Percentiles rank a stretch among this genome's conserved stretches.
Evolutionary conservation across 1,284 basidiomycete species (phyloP).

Genomic region (Phaffia rhodozyma): DNA sequence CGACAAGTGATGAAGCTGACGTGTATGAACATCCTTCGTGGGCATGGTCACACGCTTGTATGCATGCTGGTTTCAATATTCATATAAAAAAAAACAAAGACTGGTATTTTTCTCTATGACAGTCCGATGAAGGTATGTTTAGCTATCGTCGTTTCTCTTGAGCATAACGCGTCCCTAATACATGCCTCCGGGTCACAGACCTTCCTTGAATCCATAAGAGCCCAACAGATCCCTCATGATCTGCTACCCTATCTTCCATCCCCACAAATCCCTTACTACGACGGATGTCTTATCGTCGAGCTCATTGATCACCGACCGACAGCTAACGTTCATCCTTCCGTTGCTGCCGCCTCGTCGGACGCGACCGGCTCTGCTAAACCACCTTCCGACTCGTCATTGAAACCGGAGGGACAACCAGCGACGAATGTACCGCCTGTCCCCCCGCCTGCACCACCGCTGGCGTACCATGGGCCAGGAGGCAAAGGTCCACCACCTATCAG

Average conservation of each 20-base stretch:
- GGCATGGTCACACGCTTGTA: not conserved
- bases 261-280: constrained; percentile 33
- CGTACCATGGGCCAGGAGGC: not conserved
- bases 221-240: constrained; percentile 34
- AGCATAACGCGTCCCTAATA: constrained; percentile 1
- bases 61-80: constrained; percentile 11
- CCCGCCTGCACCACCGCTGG: not conserved
- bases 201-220: constrained; percentile 34
- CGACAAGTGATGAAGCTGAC: not conserved
- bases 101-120: constrained; percentile 31
- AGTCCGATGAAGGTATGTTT: constrained; percentile 33
- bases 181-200: constrained; percentile 20
- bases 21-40: not conserved
- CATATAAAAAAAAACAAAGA: constrained; percentile 22
- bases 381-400: not conserved
- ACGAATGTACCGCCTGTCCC: not conserved
- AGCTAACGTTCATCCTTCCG: not conserved
- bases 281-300: constrained; percentile 37
- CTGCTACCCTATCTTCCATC: constrained; percentile 33
- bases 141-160: not conserved
- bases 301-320: constrained; percentile 32
- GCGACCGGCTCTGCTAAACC: not conserved
- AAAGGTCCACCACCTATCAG: constrained; percentile 19
- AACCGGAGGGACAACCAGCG: not conserved
- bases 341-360: not conserved